These are phyloP conservation scores for Candida parachauliodes DNA, from an alignment of 805 yeast species.

Conservation along the genomic window DNA sequence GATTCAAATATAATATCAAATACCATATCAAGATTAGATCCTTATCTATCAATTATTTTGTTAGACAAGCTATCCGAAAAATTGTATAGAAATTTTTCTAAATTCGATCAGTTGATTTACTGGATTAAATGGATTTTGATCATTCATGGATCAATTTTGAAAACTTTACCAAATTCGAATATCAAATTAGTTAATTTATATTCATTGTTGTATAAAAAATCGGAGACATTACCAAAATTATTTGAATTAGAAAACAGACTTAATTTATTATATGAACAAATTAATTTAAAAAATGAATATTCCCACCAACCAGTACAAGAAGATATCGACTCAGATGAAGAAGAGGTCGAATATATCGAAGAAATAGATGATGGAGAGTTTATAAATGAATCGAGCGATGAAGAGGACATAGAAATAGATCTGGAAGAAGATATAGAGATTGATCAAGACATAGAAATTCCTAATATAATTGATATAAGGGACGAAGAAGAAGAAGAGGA, in stretches of 20 bases:
- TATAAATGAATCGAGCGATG: slow-evolving; percentile 6
- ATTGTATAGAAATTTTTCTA: slow-evolving; percentile 47
- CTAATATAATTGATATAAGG: slow-evolving; percentile 11
- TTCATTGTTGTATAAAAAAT: slow-evolving; percentile 45
- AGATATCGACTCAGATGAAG: slow-evolving; percentile 26
- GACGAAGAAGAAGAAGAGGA: slow-evolving; percentile 20
- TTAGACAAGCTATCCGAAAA: slow-evolving; percentile 52
- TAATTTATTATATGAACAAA: slow-evolving; percentile 43
- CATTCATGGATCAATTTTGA: slow-evolving; percentile 50
- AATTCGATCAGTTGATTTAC: slow-evolving; percentile 47
- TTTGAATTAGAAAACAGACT: slow-evolving; percentile 51
- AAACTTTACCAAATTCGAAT: slow-evolving; percentile 43
- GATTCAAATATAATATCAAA: slow-evolving; percentile 49
- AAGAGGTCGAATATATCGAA: slow-evolving; percentile 68
- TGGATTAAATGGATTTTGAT: slow-evolving; percentile 58
- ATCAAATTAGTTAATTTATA: slow-evolving; percentile 43
- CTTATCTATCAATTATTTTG: slow-evolving; percentile 46
- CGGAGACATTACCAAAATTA: slow-evolving; percentile 46
- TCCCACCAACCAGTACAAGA: slow-evolving; percentile 21
- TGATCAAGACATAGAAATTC: slow-evolving; percentile 9
- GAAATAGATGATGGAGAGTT: slow-evolving; percentile 54
- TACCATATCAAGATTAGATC: slow-evolving; percentile 47
- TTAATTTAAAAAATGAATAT: slow-evolving; percentile 40
- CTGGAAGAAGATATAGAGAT: slow-evolving; percentile 10
- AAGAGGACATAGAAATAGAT: slow-evolving; percentile 8